Base-by-base conservation (phyloP, 768 basidiomycete genomes). In the Tylopilus plumbeoviolaceoides region DNA sequence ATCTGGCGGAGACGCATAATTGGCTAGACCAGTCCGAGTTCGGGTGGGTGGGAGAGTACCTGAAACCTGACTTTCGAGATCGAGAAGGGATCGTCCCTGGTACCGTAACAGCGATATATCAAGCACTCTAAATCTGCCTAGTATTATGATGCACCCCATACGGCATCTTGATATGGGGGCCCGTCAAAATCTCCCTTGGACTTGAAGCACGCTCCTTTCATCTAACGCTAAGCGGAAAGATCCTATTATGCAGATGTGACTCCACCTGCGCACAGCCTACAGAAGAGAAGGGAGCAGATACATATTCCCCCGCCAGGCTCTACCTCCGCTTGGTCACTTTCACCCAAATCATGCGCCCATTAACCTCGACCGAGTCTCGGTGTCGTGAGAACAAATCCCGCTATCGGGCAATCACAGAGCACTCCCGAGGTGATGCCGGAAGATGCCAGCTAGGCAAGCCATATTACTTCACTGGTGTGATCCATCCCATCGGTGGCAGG, bases 81-180 rank as follows among this genome's bases (percentile, higher is more conserved):
- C 68, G 65, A 69, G 67, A 65, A 56, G 56, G 61, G 69, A 69
- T 69, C 68, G 70, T 64, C 68, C 69, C 69, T 69, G 61, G 60
- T 69, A 63, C 50, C 68, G 68, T 69, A 69, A 69, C 28, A 30
- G 36, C 42, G 55, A 69, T 69, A 70, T 64, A 69, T 64, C 65
- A 69, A 65, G 65, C 44, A 62, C 55, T 54, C 50, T 58, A 64
- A 66, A 70, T 70, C 64, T 64, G 64, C 40, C 20, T 21, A 40
- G 54, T 23, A 23, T 28, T 68, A 68, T 68, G 67, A 70, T 62
- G 59, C 65, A 58, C 47, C 59, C 53, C 55, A 59, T 70, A 69
- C 67, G 67, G 67, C 67, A 70, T 66, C 64, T 50, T 59, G 68
- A 64, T 66, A 65, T 60, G 54, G 57, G 53, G 57, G 45, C 47